These are phyloP conservation scores for Pholiota microspora DNA, from an alignment of 768 basidiomycete species.

Conservation along the genomic window DNA sequence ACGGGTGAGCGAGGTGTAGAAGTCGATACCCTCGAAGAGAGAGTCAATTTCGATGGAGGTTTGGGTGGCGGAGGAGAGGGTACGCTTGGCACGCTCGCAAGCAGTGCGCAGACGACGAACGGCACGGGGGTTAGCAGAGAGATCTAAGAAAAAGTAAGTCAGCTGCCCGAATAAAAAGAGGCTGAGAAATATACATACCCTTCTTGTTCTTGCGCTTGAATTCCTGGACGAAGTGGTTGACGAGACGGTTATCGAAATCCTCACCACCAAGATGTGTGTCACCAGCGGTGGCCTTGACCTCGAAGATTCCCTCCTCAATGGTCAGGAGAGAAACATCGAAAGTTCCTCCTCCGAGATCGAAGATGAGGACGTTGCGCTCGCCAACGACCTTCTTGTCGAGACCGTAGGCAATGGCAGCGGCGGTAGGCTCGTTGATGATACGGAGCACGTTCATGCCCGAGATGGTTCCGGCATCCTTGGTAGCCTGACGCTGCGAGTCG, in stretches of 20 bases:
- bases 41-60: constrained; percentile 99
- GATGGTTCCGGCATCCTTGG: constrained; percentile 98
- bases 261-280: constrained; percentile 99
- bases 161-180: neutral
- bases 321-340: constrained; percentile 99
- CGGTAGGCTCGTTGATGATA: constrained; percentile 99
- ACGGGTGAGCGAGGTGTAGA: constrained; percentile 98
- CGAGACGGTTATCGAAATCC: constrained; percentile 97
- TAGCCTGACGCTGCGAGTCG: constrained; percentile 98
- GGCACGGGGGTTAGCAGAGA: constrained; percentile 96
- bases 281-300: constrained; percentile 98
- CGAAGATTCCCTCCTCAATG: constrained; percentile 97
- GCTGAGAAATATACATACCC: neutral
- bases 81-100: constrained; percentile 99
- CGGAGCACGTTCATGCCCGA: constrained; percentile 98
- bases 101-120: constrained; percentile 94
- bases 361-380: constrained; percentile 98
- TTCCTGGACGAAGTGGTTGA: constrained; percentile 99
- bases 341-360: constrained; percentile 99
- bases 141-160: constrained; percentile 51
- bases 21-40: constrained; percentile 96
- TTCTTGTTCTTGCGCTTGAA: constrained; percentile 95
- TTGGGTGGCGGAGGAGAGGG: constrained; percentile 96
- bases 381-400: constrained; percentile 91
- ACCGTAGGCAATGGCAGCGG: constrained; percentile 98